A percentile compares a stretch with the other conserved stretches of the same genome.
Conservation (phyloP, 768 basidiomycete genomes). For the Tricholoma terreum region DNA sequence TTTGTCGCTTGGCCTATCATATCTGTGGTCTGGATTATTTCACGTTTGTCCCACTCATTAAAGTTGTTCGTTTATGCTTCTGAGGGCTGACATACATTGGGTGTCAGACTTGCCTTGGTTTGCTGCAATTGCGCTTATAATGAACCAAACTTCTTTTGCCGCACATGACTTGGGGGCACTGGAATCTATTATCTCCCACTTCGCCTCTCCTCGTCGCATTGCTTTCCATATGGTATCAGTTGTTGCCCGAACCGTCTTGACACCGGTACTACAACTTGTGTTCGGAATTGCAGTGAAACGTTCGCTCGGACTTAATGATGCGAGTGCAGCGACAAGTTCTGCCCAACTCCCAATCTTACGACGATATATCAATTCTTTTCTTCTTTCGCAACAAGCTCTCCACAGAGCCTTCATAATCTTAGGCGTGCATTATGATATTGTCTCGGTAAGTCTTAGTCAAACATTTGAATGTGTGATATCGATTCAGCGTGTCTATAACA, state of each 20-base stretch:
- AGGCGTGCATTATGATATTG: constrained; percentile 44
- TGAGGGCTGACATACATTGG: neutral
- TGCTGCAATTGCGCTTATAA: constrained; percentile 36
- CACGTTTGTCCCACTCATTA: constrained; percentile 24
- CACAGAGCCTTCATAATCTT: constrained; percentile 40
- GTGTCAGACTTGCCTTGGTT: constrained; percentile 42
- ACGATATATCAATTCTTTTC: constrained; percentile 34
- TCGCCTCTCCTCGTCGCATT: constrained; percentile 37
- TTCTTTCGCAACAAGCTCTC: constrained; percentile 36
- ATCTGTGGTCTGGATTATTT: constrained; percentile 27
- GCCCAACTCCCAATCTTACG: constrained; percentile 31
- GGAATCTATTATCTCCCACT: constrained; percentile 42
- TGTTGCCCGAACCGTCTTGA: constrained; percentile 33
- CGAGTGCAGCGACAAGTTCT: constrained; percentile 19
- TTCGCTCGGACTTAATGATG: constrained; percentile 36
- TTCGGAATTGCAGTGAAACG: constrained; percentile 41
- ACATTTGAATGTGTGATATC: too few relatives aligned
- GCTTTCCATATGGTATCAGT: constrained; percentile 38
- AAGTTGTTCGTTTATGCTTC: neutral
- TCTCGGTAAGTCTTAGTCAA: constrained; percentile 32
- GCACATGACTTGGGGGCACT: constrained; percentile 28
- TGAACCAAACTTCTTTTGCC: constrained; percentile 28
- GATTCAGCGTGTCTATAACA: neutral
- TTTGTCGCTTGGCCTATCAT: constrained; percentile 42
- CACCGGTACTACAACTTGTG: constrained; percentile 36